These are phyloP conservation scores for Cucurbita pepo DNA, from an alignment of 306 rosid species.

Conservation along the genomic window DNA sequence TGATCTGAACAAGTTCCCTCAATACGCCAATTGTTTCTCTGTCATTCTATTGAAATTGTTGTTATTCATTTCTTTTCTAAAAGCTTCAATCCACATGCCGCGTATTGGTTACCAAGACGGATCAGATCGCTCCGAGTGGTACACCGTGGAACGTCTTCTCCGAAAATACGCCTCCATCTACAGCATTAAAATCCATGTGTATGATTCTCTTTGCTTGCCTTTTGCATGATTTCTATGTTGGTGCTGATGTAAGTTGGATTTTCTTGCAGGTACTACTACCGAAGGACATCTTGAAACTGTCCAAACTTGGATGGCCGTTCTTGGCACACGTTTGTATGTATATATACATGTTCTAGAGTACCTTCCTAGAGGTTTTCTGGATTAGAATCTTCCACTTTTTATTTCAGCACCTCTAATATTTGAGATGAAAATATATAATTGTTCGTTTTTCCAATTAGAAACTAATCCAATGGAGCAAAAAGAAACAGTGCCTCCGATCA, in stretches of 20 bases:
- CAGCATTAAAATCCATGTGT: slow-evolving; percentile 54
- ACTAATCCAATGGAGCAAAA: too few species aligned
- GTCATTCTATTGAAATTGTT: background rate
- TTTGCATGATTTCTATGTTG: background rate
- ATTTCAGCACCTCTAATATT: too few species aligned
- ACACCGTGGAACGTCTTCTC: slow-evolving; percentile 73
- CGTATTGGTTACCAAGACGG: slow-evolving; percentile 91
- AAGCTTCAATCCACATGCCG: slow-evolving; percentile 94
- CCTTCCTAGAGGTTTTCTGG: background rate
- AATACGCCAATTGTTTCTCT: background rate
- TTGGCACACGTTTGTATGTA: background rate
- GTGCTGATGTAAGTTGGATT: background rate
- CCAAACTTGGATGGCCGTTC: background rate
- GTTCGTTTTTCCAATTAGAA: too few species aligned
- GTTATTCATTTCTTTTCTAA: background rate
- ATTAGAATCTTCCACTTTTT: background rate
- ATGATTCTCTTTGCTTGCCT: slow-evolving; percentile 9
- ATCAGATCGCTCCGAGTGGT: slow-evolving; percentile 87
- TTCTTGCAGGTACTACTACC: slow-evolving; percentile 62
- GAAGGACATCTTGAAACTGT: slow-evolving; percentile 20
- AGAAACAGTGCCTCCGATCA: too few species aligned
- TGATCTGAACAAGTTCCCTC: background rate
- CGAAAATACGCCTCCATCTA: slow-evolving; percentile 73
- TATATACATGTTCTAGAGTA: background rate
- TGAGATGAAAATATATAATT: too few species aligned